Evolutionary conservation across 805 yeast species (phyloP).

Genomic region (Ogataea glucozyma): DNA sequence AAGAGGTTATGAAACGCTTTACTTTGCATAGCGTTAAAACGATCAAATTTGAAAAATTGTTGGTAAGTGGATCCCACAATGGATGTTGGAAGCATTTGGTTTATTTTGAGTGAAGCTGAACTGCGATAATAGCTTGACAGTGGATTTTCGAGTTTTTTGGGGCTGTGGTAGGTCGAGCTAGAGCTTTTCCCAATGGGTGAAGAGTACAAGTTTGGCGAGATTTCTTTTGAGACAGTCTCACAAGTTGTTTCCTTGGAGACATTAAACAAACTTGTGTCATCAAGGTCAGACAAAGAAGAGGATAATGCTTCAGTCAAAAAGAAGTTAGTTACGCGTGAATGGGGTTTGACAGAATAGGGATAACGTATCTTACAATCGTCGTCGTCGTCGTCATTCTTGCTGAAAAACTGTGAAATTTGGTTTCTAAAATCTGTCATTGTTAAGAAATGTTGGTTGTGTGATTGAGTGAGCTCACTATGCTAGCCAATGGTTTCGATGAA

Average conservation of each 20-base stretch:
- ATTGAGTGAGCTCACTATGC: background rate
- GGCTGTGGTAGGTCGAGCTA: background rate
- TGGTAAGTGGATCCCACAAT: conserved; percentile 41
- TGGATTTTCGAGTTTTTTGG: too few species aligned
- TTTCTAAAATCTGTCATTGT: conserved; percentile 4
- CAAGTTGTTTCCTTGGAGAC: background rate
- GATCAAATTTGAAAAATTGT: conserved; percentile 35
- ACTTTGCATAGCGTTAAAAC: conserved; percentile 54
- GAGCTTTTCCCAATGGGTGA: background rate
- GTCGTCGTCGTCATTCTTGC: conserved; percentile 2
- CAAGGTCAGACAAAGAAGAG: background rate
- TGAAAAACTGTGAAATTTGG: background rate
- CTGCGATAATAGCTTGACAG: too few species aligned
- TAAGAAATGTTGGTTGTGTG: background rate
- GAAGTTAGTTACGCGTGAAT: background rate
- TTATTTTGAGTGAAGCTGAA: too few species aligned
- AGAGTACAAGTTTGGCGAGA: background rate
- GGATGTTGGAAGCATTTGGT: conserved; percentile 13
- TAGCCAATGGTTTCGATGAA: too few species aligned
- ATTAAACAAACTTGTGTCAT: background rate
- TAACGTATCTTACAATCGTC: background rate
- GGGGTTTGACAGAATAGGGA: too few species aligned
- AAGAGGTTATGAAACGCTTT: conserved; percentile 42
- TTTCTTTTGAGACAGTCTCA: background rate
- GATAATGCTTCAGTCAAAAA: background rate